Evolutionary conservation across 768 basidiomycete species (phyloP).

Genomic region (Scleroderma bovista): DNA sequence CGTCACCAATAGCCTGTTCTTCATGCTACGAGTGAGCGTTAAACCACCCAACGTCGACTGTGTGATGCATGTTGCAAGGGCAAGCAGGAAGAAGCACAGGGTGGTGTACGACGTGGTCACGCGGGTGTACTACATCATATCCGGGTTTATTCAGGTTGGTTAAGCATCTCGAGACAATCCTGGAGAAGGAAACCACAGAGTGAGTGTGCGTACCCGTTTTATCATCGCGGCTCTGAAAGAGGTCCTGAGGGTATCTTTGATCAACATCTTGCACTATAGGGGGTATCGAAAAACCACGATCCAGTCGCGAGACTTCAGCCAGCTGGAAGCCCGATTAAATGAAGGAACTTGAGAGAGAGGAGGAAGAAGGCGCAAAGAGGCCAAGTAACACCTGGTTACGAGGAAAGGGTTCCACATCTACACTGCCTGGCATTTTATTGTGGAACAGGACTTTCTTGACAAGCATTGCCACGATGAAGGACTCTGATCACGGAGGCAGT

Average conservation of each 20-base stretch:
- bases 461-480: not conserved
- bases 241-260: not conserved
- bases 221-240: not conserved
- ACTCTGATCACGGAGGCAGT: too few relatives aligned
- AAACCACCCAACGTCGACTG: conserved; percentile 38
- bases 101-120: conserved; percentile 48
- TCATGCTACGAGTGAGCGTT: conserved; percentile 33
- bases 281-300: conserved; percentile 3
- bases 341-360: not conserved
- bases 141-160: not conserved
- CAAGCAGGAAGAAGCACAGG: conserved; percentile 42
- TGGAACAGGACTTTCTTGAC: not conserved
- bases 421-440: not conserved
- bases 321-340: not conserved
- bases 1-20: conserved; percentile 30
- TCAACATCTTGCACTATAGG: not conserved
- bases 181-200: not conserved
- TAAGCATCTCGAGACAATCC: not conserved
- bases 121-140: conserved; percentile 35
- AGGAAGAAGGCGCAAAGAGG: not conserved
- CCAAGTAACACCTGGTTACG: conserved; percentile 5
- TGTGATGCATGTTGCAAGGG: conserved; percentile 36
- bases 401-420: not conserved
- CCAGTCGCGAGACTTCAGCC: conserved; percentile 10
- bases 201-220: conserved; percentile 15